A percentile compares a stretch with the other conserved stretches of the same genome.
Conservation (phyloP, 306 rosid genomes). For the Vigna unguiculata region DNA sequence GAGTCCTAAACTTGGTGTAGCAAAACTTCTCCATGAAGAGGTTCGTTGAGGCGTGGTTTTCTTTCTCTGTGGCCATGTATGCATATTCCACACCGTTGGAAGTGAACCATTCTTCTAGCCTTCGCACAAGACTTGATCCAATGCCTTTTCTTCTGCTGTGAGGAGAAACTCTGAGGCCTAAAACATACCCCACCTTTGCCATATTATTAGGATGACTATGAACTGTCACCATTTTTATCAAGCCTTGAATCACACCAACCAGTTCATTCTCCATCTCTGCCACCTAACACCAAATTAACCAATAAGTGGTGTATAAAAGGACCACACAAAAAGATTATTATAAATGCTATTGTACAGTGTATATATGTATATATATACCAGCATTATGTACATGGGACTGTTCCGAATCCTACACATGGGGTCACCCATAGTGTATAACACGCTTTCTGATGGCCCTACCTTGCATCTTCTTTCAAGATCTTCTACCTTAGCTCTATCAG, state of each 20-base stretch:
- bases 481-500: conserved; percentile 68
- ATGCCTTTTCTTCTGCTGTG: conserved; percentile 62
- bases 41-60: conserved; percentile 66
- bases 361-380: not conserved
- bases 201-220: conserved; percentile 44
- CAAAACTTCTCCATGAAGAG: conserved; percentile 58
- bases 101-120: conserved; percentile 73
- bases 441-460: conserved; percentile 69
- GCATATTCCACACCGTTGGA: conserved; percentile 68
- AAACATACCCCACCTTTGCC: conserved; percentile 73
- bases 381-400: not conserved
- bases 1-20: conserved; percentile 65
- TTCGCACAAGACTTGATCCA: conserved; percentile 60
- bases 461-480: conserved; percentile 77
- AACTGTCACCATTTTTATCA: conserved; percentile 62
- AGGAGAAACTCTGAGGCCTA: conserved; percentile 75
- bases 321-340: not conserved
- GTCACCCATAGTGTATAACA: conserved; percentile 71
- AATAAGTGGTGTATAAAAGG: not conserved
- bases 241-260: conserved; percentile 82
- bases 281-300: conserved; percentile 53
- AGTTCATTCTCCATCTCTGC: conserved; percentile 71
- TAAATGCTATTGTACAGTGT: conserved; percentile 7
- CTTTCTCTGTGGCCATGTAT: conserved; percentile 82
- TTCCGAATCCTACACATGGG: not conserved